These are phyloP conservation scores for Letharia columbiana DNA, from an alignment of 495 filamentous ascomycete genomes.

Conservation along the genomic window DNA sequence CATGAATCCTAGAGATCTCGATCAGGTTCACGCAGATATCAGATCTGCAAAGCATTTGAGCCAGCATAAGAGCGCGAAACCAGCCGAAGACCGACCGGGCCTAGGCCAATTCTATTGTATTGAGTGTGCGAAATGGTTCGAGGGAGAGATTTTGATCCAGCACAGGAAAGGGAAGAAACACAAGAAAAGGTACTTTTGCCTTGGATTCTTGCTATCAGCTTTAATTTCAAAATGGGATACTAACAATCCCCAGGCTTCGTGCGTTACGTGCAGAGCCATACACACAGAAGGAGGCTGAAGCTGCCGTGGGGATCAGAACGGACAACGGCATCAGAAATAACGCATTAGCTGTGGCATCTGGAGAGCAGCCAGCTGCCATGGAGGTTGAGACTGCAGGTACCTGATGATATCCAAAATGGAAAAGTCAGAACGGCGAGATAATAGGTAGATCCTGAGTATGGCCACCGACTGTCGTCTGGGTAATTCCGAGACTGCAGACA, in stretches of 20 bases:
- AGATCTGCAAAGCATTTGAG: conserved; percentile 64
- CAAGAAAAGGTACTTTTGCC: conserved; percentile 65
- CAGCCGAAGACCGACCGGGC: conserved; percentile 76
- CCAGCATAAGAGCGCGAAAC: conserved; percentile 68
- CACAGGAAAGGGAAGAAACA: conserved; percentile 86
- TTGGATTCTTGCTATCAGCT: not conserved
- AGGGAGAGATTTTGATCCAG: conserved; percentile 63
- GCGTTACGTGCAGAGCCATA: conserved; percentile 73
- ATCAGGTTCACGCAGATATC: conserved; percentile 80
- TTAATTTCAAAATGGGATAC: not conserved
- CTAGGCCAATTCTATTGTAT: conserved; percentile 77
- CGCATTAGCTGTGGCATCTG: not conserved
- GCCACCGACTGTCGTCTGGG: not conserved
- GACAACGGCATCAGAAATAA: conserved; percentile 48
- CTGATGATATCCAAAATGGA: not conserved
- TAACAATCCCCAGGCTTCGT: conserved; percentile 49
- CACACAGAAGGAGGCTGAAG: conserved; percentile 76
- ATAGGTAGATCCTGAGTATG: not conserved
- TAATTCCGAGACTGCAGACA: not conserved
- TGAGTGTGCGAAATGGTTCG: conserved; percentile 96
- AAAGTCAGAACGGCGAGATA: not conserved
- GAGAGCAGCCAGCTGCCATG: conserved; percentile 15
- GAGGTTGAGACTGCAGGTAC: conserved; percentile 12
- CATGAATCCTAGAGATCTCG: conserved; percentile 56
- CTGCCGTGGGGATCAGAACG: conserved; percentile 59